Evolutionary conservation across 306 rosid species (phyloP).

Genomic region (Trifolium subterraneum): DNA sequence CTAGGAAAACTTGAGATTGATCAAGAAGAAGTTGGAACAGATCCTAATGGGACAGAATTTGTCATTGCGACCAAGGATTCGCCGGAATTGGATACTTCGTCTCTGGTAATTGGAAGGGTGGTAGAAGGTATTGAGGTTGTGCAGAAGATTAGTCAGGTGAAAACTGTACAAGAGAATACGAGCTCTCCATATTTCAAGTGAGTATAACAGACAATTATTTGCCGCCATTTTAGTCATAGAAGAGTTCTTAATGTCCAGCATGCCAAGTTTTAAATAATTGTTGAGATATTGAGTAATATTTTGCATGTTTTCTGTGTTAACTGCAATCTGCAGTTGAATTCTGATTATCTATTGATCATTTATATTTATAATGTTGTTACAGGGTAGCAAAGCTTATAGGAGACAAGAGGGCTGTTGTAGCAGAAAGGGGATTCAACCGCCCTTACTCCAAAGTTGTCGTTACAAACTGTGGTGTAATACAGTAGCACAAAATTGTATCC

Average conservation of each 20-base stretch:
- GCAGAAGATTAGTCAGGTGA: slow-evolving; percentile 69
- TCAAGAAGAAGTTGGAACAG: slow-evolving; percentile 73
- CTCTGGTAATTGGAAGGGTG: slow-evolving; percentile 56
- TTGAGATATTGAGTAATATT: slow-evolving; percentile 3
- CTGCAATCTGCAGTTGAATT: slow-evolving; percentile 8
- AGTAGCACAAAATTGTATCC: slow-evolving; percentile 32
- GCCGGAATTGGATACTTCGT: slow-evolving; percentile 64
- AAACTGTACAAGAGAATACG: slow-evolving; percentile 80
- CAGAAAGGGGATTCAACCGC: slow-evolving; percentile 90
- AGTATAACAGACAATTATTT: slow-evolving; percentile 18
- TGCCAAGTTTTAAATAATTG: slow-evolving; percentile 33
- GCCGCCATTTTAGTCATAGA: slow-evolving; percentile 42
- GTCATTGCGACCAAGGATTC: slow-evolving; percentile 69
- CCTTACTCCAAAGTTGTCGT: slow-evolving; percentile 72
- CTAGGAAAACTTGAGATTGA: slow-evolving; percentile 88
- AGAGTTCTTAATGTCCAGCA: neutral
- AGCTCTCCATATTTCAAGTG: slow-evolving; percentile 89
- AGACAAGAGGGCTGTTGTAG: slow-evolving; percentile 84
- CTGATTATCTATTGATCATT: neutral
- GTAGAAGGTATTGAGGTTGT: slow-evolving; percentile 77
- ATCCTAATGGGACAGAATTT: slow-evolving; percentile 84
- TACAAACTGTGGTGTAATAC: slow-evolving; percentile 69
- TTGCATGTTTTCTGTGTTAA: neutral
- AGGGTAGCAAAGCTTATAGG: slow-evolving; percentile 95
- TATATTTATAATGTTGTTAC: slow-evolving; percentile 33